Percentiles rank a stretch among this genome's conserved stretches.
These are phyloP conservation scores for Lactarius akahatsu DNA, from an alignment of 768 basidiomycete genomes.

Conservation along the genomic window DNA sequence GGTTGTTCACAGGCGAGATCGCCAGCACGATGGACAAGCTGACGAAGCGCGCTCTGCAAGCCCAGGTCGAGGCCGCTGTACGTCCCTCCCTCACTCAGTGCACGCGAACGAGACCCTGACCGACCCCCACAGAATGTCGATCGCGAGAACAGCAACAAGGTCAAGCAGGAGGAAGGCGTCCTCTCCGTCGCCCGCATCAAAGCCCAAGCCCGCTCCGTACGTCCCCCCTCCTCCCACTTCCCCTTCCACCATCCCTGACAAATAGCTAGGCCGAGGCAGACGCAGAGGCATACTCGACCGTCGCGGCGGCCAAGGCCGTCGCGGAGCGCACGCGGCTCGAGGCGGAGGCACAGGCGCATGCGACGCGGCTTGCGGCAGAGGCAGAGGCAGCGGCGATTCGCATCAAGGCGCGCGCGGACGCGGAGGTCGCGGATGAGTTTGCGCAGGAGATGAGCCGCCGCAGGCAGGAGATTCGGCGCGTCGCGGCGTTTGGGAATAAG, in stretches of 20 bases:
- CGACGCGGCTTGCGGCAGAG: slow-evolving; percentile 69
- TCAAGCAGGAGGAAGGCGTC: slow-evolving; percentile 81
- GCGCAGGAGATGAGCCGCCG: slow-evolving; percentile 76
- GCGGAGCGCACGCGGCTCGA: slow-evolving; percentile 66
- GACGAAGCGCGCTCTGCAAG: slow-evolving; percentile 79
- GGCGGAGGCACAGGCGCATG: slow-evolving; percentile 75
- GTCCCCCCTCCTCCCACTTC: slow-evolving; percentile 5
- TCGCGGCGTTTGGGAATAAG: slow-evolving; percentile 65
- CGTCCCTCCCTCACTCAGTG: slow-evolving; percentile 31
- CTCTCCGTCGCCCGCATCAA: slow-evolving; percentile 76
- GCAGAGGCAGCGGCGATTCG: slow-evolving; percentile 71
- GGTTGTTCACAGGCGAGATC: slow-evolving; percentile 54
- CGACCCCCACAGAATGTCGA: slow-evolving; percentile 64
- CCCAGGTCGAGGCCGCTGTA: slow-evolving; percentile 84
- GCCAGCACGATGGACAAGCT: slow-evolving; percentile 83
- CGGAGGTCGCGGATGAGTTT: slow-evolving; percentile 57
- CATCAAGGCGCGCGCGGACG: slow-evolving; percentile 64
- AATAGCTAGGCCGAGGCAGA: slow-evolving; percentile 57
- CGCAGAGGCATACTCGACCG: slow-evolving; percentile 69
- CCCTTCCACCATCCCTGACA: no score
- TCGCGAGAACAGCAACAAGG: slow-evolving; percentile 83
- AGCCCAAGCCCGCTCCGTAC: slow-evolving; percentile 56
- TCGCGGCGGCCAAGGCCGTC: slow-evolving; percentile 72
- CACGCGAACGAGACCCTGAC: neutral
- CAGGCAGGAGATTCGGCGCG: slow-evolving; percentile 60